phyloP scores from a whole-genome alignment of 768 basidiomycete species.

The Suillus subaureus region DNA sequence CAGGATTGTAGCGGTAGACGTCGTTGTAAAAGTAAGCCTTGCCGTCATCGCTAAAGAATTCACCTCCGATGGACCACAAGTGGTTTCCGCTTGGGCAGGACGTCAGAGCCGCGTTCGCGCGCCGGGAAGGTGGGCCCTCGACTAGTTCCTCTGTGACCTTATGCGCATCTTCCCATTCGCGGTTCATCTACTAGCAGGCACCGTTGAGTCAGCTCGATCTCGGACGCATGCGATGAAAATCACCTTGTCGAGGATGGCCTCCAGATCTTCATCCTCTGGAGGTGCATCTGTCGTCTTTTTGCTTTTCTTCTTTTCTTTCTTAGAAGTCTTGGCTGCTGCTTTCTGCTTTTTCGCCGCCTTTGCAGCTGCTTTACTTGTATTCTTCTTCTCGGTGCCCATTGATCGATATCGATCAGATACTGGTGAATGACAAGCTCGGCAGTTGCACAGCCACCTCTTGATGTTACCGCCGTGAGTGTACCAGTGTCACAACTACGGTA shows the following conservation, averaged over 20 bases:
- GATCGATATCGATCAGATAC: neutral
- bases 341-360: constrained; percentile 72
- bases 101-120: constrained; percentile 83
- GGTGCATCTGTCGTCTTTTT: constrained; percentile 53
- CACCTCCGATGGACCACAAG: constrained; percentile 84
- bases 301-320: constrained; percentile 68
- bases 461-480: too few relatives aligned
- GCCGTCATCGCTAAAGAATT: constrained; percentile 86
- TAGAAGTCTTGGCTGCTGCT: constrained; percentile 65
- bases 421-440: neutral
- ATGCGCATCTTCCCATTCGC: constrained; percentile 83
- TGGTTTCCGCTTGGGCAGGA: constrained; percentile 80
- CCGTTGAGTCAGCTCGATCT: constrained; percentile 7
- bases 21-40: constrained; percentile 89
- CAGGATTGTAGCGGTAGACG: constrained; percentile 83
- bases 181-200: constrained; percentile 61
- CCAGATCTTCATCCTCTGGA: constrained; percentile 77
- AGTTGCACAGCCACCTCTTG: too few relatives aligned
- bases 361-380: constrained; percentile 37
- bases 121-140: constrained; percentile 77
- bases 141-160: constrained; percentile 85
- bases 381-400: constrained; percentile 25
- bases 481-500: too few relatives aligned
- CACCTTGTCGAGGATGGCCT: constrained; percentile 82
- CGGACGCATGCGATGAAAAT: constrained; percentile 1